Evolutionary conservation across 2,329 filamentous ascomycete genomes (phyloP).

Genomic region (Aspergillus ibericus): DNA sequence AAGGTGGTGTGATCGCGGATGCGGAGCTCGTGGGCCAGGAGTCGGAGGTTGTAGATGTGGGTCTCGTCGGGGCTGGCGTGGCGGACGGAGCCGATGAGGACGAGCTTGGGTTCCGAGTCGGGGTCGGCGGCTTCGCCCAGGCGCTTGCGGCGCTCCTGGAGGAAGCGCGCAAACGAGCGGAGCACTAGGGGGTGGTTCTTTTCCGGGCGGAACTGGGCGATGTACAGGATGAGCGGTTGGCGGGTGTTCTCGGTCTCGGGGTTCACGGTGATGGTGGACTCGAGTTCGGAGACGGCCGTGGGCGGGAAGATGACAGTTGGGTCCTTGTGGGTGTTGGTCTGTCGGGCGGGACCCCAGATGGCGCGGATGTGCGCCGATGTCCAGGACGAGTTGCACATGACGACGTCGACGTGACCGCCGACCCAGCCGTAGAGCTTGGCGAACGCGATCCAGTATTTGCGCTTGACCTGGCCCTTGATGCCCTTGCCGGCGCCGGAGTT

Average conservation of each 20-base stretch:
- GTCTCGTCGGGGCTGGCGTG: slow-evolving; percentile 57
- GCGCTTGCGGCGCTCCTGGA: slow-evolving; percentile 54
- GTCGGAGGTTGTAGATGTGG: slow-evolving; percentile 78
- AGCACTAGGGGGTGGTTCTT: slow-evolving; percentile 92
- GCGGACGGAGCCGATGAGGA: slow-evolving; percentile 89
- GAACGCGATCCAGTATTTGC: slow-evolving; percentile 82
- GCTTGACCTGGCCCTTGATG: slow-evolving; percentile 68
- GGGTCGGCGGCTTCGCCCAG: slow-evolving; percentile 47
- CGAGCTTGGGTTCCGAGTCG: slow-evolving; percentile 59
- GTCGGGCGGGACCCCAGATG: slow-evolving; percentile 67
- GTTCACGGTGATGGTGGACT: slow-evolving; percentile 70
- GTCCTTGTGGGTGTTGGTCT: slow-evolving; percentile 44
- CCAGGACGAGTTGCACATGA: slow-evolving; percentile 98
- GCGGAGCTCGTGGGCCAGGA: slow-evolving; percentile 81
- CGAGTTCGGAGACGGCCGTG: slow-evolving; percentile 82
- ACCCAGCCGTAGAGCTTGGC: slow-evolving; percentile 79
- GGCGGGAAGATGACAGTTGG: slow-evolving; percentile 81
- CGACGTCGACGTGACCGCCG: slow-evolving; percentile 80
- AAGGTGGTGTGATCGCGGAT: slow-evolving; percentile 85
- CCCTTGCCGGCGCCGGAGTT: slow-evolving; percentile 82
- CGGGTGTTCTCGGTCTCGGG: slow-evolving; percentile 67
- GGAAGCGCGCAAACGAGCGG: slow-evolving; percentile 76
- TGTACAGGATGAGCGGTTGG: slow-evolving; percentile 77
- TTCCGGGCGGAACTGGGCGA: slow-evolving; percentile 95
- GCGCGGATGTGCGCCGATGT: slow-evolving; percentile 79